A percentile compares a stretch with the other conserved stretches of the same genome.
Conservation (phyloP, 208 protist species). For the Zelonia costaricensis region DNA sequence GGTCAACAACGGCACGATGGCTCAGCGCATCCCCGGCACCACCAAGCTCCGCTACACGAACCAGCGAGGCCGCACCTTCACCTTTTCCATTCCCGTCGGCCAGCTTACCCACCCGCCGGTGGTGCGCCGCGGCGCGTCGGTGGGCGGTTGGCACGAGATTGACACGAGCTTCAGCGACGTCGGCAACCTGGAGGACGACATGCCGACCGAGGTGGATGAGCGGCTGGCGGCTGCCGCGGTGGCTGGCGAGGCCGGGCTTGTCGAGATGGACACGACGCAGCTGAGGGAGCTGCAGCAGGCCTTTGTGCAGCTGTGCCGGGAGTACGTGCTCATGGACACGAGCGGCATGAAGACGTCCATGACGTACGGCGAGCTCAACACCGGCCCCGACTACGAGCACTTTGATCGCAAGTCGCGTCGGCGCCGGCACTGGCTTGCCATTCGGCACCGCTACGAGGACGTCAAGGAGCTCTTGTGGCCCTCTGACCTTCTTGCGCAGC, state of each 20-base stretch:
- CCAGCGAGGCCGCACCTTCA: conserved; percentile 78
- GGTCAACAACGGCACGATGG: conserved; percentile 24
- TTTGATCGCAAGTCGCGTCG: conserved; percentile 79
- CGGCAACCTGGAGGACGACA: conserved; percentile 78
- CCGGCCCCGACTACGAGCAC: conserved; percentile 82
- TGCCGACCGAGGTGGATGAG: conserved; percentile 80
- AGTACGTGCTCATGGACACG: conserved; percentile 88
- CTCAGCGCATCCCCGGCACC: conserved; percentile 71
- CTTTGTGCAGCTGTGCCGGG: conserved; percentile 67
- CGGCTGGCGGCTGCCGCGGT: conserved; percentile 21
- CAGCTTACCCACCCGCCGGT: conserved; percentile 79
- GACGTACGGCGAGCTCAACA: conserved; percentile 74
- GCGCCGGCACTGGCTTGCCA: conserved; percentile 75
- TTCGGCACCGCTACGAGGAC: conserved; percentile 77
- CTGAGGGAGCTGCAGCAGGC: conserved; percentile 35
- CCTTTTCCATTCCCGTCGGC: conserved; percentile 76
- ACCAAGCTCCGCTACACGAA: conserved; percentile 89
- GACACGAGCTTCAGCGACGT: conserved; percentile 84
- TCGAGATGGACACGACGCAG: conserved; percentile 22
- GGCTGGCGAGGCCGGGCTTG: conserved; percentile 3
- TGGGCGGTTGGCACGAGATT: conserved; percentile 61
- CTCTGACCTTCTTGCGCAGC: too few relatives aligned
- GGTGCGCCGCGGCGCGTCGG: conserved; percentile 31
- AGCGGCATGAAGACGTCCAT: conserved; percentile 77
- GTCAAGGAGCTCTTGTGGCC: conserved; percentile 82